Percentiles rank a stretch among this genome's conserved stretches.
phyloP scores from a whole-genome alignment of 371 early-diverging fungal species.

The Cokeromyces recurvatus region DNA sequence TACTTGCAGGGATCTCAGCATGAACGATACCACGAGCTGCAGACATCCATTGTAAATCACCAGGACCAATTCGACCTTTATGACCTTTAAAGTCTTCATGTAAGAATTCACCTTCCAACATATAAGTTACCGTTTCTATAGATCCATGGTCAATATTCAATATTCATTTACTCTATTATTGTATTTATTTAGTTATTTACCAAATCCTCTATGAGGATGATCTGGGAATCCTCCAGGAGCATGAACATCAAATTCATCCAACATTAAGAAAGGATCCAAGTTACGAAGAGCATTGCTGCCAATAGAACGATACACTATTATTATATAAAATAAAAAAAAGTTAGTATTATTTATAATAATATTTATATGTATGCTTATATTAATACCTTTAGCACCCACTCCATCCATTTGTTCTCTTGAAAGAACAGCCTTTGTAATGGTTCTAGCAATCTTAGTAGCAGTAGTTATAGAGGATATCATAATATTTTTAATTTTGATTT shows the following conservation, averaged over 20 bases:
- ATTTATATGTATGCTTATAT: no score
- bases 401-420: slow-evolving; percentile 15
- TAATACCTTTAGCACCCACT: slow-evolving; percentile 13
- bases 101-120: slow-evolving; percentile 66
- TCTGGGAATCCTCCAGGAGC: slow-evolving; percentile 57
- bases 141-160: no score
- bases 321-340: background rate
- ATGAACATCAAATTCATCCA: slow-evolving; percentile 67
- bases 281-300: slow-evolving; percentile 61
- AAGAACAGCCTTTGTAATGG: slow-evolving; percentile 6
- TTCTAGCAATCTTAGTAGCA: slow-evolving; percentile 6
- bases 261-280: slow-evolving; percentile 81
- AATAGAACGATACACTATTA: slow-evolving; percentile 64
- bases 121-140: slow-evolving; percentile 77
- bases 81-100: slow-evolving; percentile 85
- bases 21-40: slow-evolving; percentile 79
- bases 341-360: background rate
- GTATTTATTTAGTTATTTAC: no score
- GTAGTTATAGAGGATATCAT: background rate
- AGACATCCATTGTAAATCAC: slow-evolving; percentile 77
- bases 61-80: slow-evolving; percentile 65
- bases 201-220: slow-evolving; percentile 38
- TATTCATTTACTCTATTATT: no score
- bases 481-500: no score
- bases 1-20: slow-evolving; percentile 67